A percentile compares a stretch with the other conserved stretches of the same genome.
Evolutionary conservation across 306 rosid species (phyloP).

Genomic region (Glycine soja): DNA sequence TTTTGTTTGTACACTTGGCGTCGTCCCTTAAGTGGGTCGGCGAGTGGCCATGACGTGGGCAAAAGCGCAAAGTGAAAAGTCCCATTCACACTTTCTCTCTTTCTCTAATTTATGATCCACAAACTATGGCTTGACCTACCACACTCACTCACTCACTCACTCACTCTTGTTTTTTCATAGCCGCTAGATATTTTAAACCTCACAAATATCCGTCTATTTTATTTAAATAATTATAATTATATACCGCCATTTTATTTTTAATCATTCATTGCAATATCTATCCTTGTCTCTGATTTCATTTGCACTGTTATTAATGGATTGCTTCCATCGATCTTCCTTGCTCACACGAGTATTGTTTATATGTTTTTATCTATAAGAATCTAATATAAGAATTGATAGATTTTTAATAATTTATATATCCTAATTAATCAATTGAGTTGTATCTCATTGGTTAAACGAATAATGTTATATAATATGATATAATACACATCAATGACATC

Average conservation of each 20-base stretch:
- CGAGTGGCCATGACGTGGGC: conserved; percentile 51
- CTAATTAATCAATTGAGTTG: no score
- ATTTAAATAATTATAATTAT: background rate
- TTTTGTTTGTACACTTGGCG: conserved; percentile 40
- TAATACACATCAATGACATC: no score
- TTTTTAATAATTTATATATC: no score
- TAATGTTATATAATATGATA: no score
- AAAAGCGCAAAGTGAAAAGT: conserved; percentile 39
- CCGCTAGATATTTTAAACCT: conserved; percentile 43
- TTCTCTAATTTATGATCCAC: background rate
- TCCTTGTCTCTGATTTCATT: background rate
- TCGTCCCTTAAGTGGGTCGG: conserved; percentile 30
- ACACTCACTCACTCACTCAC: conserved; percentile 1
- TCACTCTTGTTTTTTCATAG: conserved; percentile 18
- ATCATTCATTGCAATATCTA: background rate
- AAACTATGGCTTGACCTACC: no score
- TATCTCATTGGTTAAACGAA: no score
- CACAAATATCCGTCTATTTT: conserved; percentile 13
- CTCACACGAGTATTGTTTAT: no score
- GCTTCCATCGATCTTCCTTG: no score
- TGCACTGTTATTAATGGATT: background rate
- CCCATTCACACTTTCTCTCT: background rate
- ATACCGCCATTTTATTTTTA: background rate
- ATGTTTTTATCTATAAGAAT: no score
- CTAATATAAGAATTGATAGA: no score